Percentiles rank a stretch among this genome's conserved stretches.
phyloP scores from a whole-genome alignment of 2,329 filamentous ascomycete species.

The Talaromyces amestolkiae region DNA sequence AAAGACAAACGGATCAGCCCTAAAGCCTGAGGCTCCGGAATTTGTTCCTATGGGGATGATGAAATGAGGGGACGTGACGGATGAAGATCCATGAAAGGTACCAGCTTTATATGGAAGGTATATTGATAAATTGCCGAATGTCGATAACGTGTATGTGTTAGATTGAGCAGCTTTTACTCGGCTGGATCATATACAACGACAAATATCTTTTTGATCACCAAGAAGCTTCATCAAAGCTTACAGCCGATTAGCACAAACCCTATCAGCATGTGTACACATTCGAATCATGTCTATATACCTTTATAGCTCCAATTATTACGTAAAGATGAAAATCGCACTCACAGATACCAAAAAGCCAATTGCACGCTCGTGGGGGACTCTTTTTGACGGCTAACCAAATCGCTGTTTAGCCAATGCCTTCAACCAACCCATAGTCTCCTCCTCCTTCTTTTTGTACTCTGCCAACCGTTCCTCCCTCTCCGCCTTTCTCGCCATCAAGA shows the following conservation, averaged over 20 bases:
- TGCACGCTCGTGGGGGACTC: background rate
- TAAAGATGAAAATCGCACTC: background rate
- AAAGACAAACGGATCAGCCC: slow-evolving; percentile 30
- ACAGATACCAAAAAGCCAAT: background rate
- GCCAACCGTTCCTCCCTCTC: slow-evolving; percentile 76
- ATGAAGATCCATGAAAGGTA: background rate
- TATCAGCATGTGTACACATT: background rate
- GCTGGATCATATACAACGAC: background rate
- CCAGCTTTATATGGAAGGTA: background rate
- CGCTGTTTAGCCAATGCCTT: slow-evolving; percentile 73
- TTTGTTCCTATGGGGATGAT: slow-evolving; percentile 33
- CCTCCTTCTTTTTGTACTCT: slow-evolving; percentile 72
- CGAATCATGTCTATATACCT: background rate
- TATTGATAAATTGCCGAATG: slow-evolving; percentile 4
- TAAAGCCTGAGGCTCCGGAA: slow-evolving; percentile 43
- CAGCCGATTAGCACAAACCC: background rate
- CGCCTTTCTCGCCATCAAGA: slow-evolving; percentile 68
- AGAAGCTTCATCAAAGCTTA: background rate
- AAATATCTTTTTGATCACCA: background rate
- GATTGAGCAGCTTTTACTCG: background rate
- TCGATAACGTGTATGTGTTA: slow-evolving; percentile 6
- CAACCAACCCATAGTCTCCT: slow-evolving; percentile 78
- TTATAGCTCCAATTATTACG: background rate
- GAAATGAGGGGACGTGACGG: slow-evolving; percentile 1
- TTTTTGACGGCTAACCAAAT: slow-evolving; percentile 57